Evolutionary conservation across 768 basidiomycete genomes (phyloP).

Genomic region (Russula emetica): DNA sequence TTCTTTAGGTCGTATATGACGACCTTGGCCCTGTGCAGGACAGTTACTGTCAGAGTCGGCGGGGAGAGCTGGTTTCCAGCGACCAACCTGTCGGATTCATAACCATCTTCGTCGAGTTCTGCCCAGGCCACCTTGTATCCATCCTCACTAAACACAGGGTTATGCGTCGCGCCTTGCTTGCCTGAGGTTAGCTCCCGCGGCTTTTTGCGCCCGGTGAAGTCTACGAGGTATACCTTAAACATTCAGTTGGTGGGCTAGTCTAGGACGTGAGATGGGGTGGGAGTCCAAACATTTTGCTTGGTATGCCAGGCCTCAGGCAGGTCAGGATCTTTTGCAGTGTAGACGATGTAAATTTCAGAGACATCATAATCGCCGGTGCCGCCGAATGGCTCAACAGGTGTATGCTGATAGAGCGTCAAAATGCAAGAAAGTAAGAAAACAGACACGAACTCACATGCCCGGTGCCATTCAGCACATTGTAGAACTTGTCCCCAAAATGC

Average conservation of each 20-base stretch:
- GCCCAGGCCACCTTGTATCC: constrained; percentile 82
- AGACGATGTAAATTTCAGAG: constrained; percentile 62
- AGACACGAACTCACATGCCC: constrained; percentile 50
- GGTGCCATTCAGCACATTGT: constrained; percentile 61
- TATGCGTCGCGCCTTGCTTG: constrained; percentile 75
- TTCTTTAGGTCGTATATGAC: constrained; percentile 72
- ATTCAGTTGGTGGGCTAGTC: constrained; percentile 2
- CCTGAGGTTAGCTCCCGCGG: constrained; percentile 76
- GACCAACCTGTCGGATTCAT: constrained; percentile 75
- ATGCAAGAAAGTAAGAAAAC: neutral
- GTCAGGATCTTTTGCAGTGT: constrained; percentile 80
- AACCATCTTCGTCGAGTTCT: constrained; percentile 82
- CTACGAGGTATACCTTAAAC: constrained; percentile 63
- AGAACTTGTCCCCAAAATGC: constrained; percentile 49
- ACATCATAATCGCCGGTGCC: constrained; percentile 77
- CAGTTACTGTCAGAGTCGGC: neutral
- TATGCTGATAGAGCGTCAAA: constrained; percentile 40
- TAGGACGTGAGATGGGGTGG: neutral
- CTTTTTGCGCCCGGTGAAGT: constrained; percentile 46
- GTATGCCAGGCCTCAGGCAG: constrained; percentile 82
- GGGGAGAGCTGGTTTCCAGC: neutral
- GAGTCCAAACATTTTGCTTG: constrained; percentile 63
- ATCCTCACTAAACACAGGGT: constrained; percentile 61
- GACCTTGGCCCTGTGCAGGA: constrained; percentile 55
- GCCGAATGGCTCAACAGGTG: constrained; percentile 86